Conservation (phyloP, 2,329 filamentous ascomycete species). For the Neobulgaria alba region DNA sequence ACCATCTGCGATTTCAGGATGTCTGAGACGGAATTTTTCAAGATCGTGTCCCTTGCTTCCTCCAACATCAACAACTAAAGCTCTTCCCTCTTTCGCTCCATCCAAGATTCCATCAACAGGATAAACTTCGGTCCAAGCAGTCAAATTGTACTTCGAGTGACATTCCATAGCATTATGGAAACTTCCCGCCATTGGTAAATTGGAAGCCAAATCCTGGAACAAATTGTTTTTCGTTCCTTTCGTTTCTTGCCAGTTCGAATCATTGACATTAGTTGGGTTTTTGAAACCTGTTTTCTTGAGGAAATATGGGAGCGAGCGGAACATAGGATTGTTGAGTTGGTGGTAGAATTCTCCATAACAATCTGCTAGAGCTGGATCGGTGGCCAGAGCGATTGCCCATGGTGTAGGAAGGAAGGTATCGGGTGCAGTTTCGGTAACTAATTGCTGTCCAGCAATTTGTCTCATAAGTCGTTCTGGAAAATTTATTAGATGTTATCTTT, state of each 20-base stretch:
- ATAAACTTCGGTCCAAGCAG: constrained; percentile 31
- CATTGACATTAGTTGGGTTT: constrained; percentile 29
- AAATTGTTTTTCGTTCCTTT: constrained; percentile 23
- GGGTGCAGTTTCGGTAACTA: too few relatives aligned
- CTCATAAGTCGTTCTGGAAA: too few relatives aligned
- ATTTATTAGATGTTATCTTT: too few relatives aligned
- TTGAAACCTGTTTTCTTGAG: too few relatives aligned
- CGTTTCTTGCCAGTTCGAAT: constrained; percentile 30
- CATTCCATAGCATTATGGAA: constrained; percentile 33
- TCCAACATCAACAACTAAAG: constrained; percentile 10
- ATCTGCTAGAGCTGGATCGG: too few relatives aligned
- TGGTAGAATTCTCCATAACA: too few relatives aligned
- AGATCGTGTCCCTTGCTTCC: constrained; percentile 13
- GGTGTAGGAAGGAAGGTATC: too few relatives aligned
- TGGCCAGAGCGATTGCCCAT: too few relatives aligned
- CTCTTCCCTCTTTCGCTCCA: constrained; percentile 22
- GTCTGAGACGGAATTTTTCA: constrained; percentile 25
- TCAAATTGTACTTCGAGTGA: constrained; percentile 32
- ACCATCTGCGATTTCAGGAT: constrained; percentile 9
- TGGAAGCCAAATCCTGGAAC: constrained; percentile 28
- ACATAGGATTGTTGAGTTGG: too few relatives aligned
- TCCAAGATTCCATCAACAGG: constrained; percentile 25
- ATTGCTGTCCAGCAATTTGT: too few relatives aligned
- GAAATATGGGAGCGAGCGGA: too few relatives aligned
- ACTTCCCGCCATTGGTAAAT: constrained; percentile 25